Base-by-base conservation (phyloP, 164 flowering plant genomes). In the Sedum album region DNA sequence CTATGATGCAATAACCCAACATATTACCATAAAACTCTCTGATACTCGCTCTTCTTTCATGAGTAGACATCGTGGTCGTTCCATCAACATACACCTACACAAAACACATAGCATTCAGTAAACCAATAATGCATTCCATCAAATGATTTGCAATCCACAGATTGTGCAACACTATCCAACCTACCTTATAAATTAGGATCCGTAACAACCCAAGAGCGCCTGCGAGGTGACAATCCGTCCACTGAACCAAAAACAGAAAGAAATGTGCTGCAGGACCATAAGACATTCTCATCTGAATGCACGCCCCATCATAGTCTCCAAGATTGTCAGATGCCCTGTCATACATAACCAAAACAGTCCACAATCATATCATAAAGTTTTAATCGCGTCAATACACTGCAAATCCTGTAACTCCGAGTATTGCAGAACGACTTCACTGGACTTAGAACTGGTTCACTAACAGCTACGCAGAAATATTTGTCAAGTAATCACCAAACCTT, bases 231-330 rank as follows among this genome's bases (percentile, higher is more conserved):
- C 42, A 65, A 17, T 65, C 48, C 30, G 11, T 38, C 67, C 41
- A 65, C 28, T 36, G 67, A 25, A 36, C 41, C 41, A 65, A 42
- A 26, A 65, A 65, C 25, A n/a, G 28, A 18, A n/a, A 65, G 49
- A 65, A 68, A 60, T 88, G 94, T 14, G 96, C 96, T 14, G 84
- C 93, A 55, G 97, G 92, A 72, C 97, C 86, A 79, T 88, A 91
- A n/a, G 97, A 89, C 85, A 91, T 77, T 77, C 96, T 83, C 97
- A 88, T 86, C 81, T 91, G 97, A 41, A 91, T 83, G 72, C 92
- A 91, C 7, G 92, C 94, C 31, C 97, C 97, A 79, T 91, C 96
- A 78, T 84, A 88, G 65, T 86, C 96, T 79, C 92, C 73, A 1
- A 89, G 81, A 76, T 76, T 84, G 38, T 87, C 97, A 1, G 94